Evolutionary conservation across 495 filamentous ascomycete species (phyloP), one percentile per base, ranked within the genome.

Genomic region (Chaetomidium leptoderma): DNA sequence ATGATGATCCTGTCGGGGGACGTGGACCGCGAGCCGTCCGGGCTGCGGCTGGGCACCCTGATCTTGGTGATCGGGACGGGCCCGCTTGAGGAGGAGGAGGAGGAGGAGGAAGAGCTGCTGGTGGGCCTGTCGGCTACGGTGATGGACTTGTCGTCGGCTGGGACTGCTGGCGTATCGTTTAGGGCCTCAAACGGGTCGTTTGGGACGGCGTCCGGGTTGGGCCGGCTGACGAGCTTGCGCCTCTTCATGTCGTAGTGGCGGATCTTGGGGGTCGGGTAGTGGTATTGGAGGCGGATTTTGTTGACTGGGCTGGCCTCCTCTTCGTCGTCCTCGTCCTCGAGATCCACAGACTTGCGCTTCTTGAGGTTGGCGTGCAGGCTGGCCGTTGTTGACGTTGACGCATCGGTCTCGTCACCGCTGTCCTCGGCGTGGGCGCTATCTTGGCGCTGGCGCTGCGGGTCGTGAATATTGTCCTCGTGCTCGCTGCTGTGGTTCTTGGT

Each of bases 51-150:
- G 7, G 56, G 42, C 16, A 66, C 40, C 17, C 54, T 44, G 43
- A 67, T 62, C 55, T 57, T 65, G 53, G 65, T 67, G 33, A 66
- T 53, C 3, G 56, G 56, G 13, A 49, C 62, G 56, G 52, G 23
- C 62, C 43, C 44, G 39, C 39, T 35, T 1, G 39, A 26, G 3
- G 52, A 44, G 17, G 24, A 32, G 5, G 49, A 17, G 0, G 61
- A 61, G 33, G 26, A 32, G 43, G 13, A 32, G 49, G 26, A 17
- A 51, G 59, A 17, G 40, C 40, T 35, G 43, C 29, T 30, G 16
- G 50, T 39, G 13, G 59, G 39, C 6, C 35, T 42, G 17, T 50
- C 26, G 44, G 24, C 45, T 16, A 26, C 13, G 19, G 33, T 23
- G 24, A 26, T 30, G 53, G 40, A 29, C 10, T 30, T 44, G 26